Evolutionary conservation across 345 rosid genomes (phyloP), one percentile per base, ranked within the genome.

Genomic region (Hibiscus tridactylites): DNA sequence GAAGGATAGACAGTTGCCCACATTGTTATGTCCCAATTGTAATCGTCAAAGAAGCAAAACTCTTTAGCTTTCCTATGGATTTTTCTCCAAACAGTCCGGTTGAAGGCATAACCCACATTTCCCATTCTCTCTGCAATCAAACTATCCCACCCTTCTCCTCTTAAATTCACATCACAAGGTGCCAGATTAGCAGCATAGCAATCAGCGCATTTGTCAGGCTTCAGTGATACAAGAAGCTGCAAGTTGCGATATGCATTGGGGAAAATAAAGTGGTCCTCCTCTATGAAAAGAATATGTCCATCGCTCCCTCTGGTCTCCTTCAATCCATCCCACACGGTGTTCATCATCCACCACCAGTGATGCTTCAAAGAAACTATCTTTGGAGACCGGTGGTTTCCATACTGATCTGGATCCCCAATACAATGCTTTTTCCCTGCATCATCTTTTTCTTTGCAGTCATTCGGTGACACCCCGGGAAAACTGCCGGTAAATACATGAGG

Each of bases 271-370:
- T 95, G 99, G 85, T 95, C 98, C 80, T 92, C 99, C 63, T 92
- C 99, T 15, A 92, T 90, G 84, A 95, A 95, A 79, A 92, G 94
- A 74, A 90, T 81, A 79, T 92, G 94, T 11, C 92, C 97, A 0
- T 61, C 37, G 33, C 84, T 91, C 31, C 68, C 80, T 70, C 68
- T 76, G 35, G 96, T 92, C 88, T 92, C 98, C 47, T 80, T 72
- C 68, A 95, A 74, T 46, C 99, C 98, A 83, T 95, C 98, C 98
- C 98, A 95, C 44, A 90, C 90, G 0, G 90, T 88, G 79, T 95
- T 95, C 98, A 95, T 95, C 97, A 95, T 92, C 99, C 98, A 95
- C 98, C 99, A 95, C 99, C 98, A 95, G 67, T 95, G 99, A 82
- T 95, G 99, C 88, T 95, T 95, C 88, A 95, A 77, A 4, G 99